phyloP scores from a whole-genome alignment of 1,284 basidiomycete species.

The Pulveroboletus sp. region DNA sequence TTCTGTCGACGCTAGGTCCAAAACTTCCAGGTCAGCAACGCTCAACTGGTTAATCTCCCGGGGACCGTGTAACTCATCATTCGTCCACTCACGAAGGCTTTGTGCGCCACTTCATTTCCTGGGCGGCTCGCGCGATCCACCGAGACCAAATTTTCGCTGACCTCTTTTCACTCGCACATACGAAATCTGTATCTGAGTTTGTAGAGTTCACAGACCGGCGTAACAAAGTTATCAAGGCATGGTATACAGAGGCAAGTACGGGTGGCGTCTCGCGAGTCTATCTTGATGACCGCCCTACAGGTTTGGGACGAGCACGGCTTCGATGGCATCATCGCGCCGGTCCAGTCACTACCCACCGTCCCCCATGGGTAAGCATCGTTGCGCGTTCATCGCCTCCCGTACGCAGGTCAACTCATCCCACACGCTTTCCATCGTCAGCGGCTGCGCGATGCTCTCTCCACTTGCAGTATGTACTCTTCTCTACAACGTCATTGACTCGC shows the following conservation, averaged over 20 bases:
- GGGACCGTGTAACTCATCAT: neutral
- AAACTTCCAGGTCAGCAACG: slow-evolving; percentile 52
- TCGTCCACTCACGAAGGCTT: slow-evolving; percentile 41
- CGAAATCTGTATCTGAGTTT: slow-evolving; percentile 60
- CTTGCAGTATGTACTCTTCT: slow-evolving; percentile 54
- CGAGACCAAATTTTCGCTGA: slow-evolving; percentile 58
- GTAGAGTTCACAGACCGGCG: slow-evolving; percentile 50
- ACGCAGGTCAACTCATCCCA: neutral
- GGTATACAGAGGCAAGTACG: slow-evolving; percentile 55
- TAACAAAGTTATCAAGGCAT: slow-evolving; percentile 52
- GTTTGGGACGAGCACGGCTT: slow-evolving; percentile 72
- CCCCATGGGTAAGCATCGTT: slow-evolving; percentile 59
- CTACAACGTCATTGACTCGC: slow-evolving; percentile 78
- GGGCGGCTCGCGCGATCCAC: slow-evolving; percentile 51
- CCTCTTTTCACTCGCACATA: slow-evolving; percentile 46
- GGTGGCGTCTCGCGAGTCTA: neutral
- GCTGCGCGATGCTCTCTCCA: slow-evolving; percentile 53
- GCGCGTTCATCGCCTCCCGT: neutral
- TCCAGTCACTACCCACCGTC: slow-evolving; percentile 70
- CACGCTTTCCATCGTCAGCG: slow-evolving; percentile 34
- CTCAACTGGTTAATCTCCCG: neutral
- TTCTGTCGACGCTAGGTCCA: slow-evolving; percentile 61
- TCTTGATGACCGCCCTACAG: slow-evolving; percentile 24
- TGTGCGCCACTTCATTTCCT: slow-evolving; percentile 50
- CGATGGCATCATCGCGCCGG: slow-evolving; percentile 78